These are phyloP conservation scores for Blastobotrys aristatus DNA, from an alignment of 1,139 yeast genomes.

Conservation along the genomic window DNA sequence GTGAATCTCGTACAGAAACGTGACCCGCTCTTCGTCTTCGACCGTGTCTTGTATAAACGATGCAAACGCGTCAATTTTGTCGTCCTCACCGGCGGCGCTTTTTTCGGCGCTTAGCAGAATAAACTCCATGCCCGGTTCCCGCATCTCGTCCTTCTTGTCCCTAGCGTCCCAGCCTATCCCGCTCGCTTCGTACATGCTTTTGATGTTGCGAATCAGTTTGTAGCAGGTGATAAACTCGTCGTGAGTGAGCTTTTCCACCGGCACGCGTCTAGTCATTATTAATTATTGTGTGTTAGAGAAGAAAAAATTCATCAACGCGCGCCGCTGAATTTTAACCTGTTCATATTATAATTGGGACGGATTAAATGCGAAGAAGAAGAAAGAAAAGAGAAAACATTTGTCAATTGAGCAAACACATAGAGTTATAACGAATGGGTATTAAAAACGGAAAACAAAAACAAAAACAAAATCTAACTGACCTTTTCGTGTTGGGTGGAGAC, in stretches of 20 bases:
- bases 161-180: constrained; percentile 43
- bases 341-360: neutral
- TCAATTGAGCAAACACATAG: neutral
- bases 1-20: constrained; percentile 55
- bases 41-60: constrained; percentile 34
- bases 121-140: constrained; percentile 42
- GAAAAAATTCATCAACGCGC: neutral
- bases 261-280: constrained; percentile 14
- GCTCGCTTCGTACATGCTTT: constrained; percentile 27
- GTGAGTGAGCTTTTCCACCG: constrained; percentile 5
- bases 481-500: constrained; percentile 96
- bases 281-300: neutral
- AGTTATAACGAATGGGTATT: neutral
- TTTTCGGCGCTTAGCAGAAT: constrained; percentile 10
- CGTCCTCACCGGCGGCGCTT: neutral
- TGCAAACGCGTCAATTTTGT: constrained; percentile 39
- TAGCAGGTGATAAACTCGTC: constrained; percentile 24
- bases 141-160: constrained; percentile 46
- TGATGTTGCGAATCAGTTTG: constrained; percentile 26
- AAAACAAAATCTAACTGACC: constrained; percentile 28
- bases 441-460: constrained; percentile 3
- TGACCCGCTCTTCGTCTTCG: constrained; percentile 28
- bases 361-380: neutral
- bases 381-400: neutral
- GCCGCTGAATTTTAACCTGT: neutral